These are phyloP conservation scores for Cyberlindnera saturnus DNA, from an alignment of 805 yeast genomes.

Conservation along the genomic window DNA sequence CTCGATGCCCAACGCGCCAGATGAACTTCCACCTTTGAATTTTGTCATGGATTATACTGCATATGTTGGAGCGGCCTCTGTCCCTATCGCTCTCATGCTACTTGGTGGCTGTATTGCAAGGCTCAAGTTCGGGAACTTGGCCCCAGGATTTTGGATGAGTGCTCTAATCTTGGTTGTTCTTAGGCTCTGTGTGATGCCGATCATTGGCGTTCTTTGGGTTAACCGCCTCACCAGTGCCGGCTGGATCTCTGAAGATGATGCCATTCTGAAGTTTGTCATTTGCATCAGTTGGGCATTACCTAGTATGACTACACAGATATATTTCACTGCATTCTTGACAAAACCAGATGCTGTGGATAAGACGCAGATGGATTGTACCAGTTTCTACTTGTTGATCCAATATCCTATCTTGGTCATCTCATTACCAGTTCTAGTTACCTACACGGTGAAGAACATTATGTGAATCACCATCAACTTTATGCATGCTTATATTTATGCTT, in stretches of 20 bases:
- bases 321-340: conserved; percentile 82
- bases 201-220: conserved; percentile 65
- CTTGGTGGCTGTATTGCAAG: conserved; percentile 88
- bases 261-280: conserved; percentile 63
- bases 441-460: conserved; percentile 12
- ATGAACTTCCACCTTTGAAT: conserved; percentile 73
- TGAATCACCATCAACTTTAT: background rate
- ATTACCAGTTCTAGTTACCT: conserved; percentile 52
- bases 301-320: conserved; percentile 81
- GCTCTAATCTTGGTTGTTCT: conserved; percentile 50
- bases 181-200: conserved; percentile 67
- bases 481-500: too few species aligned
- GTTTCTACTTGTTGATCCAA: conserved; percentile 68
- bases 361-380: conserved; percentile 75
- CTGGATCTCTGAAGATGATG: conserved; percentile 48
- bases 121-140: conserved; percentile 51
- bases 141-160: conserved; percentile 67
- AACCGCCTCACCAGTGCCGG: conserved; percentile 54
- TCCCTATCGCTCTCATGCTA: conserved; percentile 77
- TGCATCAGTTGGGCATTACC: conserved; percentile 78
- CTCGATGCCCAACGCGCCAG: conserved; percentile 74
- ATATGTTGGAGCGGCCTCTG: conserved; percentile 82
- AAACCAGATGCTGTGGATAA: conserved; percentile 47
- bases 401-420: conserved; percentile 63
- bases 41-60: conserved; percentile 76